A percentile compares a stretch with the other conserved stretches of the same genome.
Evolutionary conservation across 192 early-diverging fungal genomes (phyloP).

Genomic region (Coemansia sp.): DNA sequence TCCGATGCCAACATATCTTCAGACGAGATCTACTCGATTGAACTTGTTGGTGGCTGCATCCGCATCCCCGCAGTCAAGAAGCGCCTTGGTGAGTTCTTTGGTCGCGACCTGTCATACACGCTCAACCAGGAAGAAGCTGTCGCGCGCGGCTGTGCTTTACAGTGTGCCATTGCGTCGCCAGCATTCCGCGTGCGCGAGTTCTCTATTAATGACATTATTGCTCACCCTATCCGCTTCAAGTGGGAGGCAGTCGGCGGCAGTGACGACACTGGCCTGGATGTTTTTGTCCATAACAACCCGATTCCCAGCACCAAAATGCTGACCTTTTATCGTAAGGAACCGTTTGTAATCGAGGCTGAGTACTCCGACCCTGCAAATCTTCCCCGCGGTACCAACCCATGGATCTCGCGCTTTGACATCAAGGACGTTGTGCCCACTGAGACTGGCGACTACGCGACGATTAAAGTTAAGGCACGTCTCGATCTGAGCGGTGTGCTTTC

Average conservation of each 20-base stretch:
- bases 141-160: constrained; percentile 91
- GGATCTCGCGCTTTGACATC: constrained; percentile 84
- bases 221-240: constrained; percentile 84
- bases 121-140: constrained; percentile 98
- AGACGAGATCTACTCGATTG: constrained; percentile 90
- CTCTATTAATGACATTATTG: constrained; percentile 82
- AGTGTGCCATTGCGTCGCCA: constrained; percentile 96
- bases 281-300: constrained; percentile 81
- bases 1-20: constrained; percentile 68
- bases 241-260: constrained; percentile 67
- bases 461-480: constrained; percentile 91
- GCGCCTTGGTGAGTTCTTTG: constrained; percentile 83
- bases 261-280: constrained; percentile 81
- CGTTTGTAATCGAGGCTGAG: constrained; percentile 78
- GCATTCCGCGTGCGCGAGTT: constrained; percentile 98
- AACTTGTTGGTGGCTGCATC: constrained; percentile 90
- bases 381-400: constrained; percentile 73
- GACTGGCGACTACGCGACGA: constrained; percentile 66
- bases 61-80: constrained; percentile 95
- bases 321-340: constrained; percentile 84
- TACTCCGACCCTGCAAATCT: constrained; percentile 70
- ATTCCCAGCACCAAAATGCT: constrained; percentile 90
- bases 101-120: constrained; percentile 83
- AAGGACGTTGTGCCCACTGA: constrained; percentile 71
- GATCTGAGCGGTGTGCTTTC: constrained; percentile 80